Conservation (phyloP, 495 filamentous ascomycete species). For the Aspergillus nanangensis region DNA sequence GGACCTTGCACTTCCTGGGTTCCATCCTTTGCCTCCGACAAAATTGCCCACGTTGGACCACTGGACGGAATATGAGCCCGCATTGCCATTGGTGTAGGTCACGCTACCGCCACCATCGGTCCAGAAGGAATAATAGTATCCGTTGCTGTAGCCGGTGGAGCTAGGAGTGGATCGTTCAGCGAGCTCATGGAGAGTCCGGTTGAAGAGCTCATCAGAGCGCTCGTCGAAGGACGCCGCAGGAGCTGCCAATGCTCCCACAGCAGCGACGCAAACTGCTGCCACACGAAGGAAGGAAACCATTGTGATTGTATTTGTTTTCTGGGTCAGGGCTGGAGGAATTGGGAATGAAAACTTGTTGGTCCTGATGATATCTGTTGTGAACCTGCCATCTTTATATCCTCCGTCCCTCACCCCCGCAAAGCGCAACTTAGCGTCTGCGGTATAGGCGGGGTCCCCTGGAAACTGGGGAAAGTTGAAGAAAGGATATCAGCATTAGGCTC, state of each 20-base stretch:
- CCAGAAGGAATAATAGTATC: slow-evolving; percentile 62
- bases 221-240: not conserved
- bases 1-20: slow-evolving; percentile 44
- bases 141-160: slow-evolving; percentile 50
- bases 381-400: no score
- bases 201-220: not conserved
- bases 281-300: slow-evolving; percentile 5
- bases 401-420: not conserved
- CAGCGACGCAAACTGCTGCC: not conserved
- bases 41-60: slow-evolving; percentile 56
- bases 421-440: not conserved
- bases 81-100: slow-evolving; percentile 53
- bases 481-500: not conserved
- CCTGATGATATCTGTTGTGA: no score
- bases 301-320: not conserved
- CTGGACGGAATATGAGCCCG: slow-evolving; percentile 50
- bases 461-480: not conserved
- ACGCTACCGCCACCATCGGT: slow-evolving; percentile 50
- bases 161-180: slow-evolving; percentile 30
- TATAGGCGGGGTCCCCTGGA: not conserved
- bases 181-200: slow-evolving; percentile 7
- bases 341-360: not conserved
- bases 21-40: slow-evolving; percentile 61
- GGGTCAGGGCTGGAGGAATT: not conserved
- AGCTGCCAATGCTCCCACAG: not conserved